These are phyloP conservation scores for Bryum argenteum DNA, from an alignment of 225 moss, liverwort and hornwort species.

Conservation along the genomic window DNA sequence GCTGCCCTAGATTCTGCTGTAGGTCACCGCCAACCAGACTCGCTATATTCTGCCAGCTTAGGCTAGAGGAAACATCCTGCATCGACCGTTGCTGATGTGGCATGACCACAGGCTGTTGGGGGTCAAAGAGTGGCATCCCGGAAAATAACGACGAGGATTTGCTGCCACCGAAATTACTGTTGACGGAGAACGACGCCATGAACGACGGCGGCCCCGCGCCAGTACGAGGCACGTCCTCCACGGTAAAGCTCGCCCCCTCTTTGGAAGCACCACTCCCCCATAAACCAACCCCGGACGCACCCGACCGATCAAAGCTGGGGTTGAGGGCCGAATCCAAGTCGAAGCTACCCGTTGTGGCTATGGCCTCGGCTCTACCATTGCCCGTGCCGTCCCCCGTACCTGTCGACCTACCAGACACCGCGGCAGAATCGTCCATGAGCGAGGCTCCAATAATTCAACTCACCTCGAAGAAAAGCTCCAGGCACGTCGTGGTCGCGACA, in stretches of 20 bases:
- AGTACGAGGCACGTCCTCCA: constrained; percentile 27
- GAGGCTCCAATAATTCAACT: background rate
- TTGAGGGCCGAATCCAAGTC: constrained; percentile 37
- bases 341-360: constrained; percentile 29
- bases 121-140: constrained; percentile 44
- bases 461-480: constrained; percentile 7
- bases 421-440: constrained; percentile 32
- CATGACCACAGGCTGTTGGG: constrained; percentile 36
- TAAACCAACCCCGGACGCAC: constrained; percentile 7
- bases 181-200: constrained; percentile 45
- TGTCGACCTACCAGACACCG: constrained; percentile 40
- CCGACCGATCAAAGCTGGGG: constrained; percentile 36
- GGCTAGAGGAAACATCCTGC: constrained; percentile 29
- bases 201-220: constrained; percentile 26
- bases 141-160: constrained; percentile 45
- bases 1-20: constrained; percentile 45
- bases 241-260: constrained; percentile 33
- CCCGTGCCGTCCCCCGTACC: background rate
- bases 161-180: constrained; percentile 29
- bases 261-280: constrained; percentile 39
- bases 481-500: constrained; percentile 19
- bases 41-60: constrained; percentile 51
- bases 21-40: constrained; percentile 38
- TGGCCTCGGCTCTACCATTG: constrained; percentile 18
- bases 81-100: constrained; percentile 45